Percentiles rank a stretch among this genome's conserved stretches.
phyloP scores from a whole-genome alignment of 1,139 yeast genomes.

The Diutina scorzettiae region DNA sequence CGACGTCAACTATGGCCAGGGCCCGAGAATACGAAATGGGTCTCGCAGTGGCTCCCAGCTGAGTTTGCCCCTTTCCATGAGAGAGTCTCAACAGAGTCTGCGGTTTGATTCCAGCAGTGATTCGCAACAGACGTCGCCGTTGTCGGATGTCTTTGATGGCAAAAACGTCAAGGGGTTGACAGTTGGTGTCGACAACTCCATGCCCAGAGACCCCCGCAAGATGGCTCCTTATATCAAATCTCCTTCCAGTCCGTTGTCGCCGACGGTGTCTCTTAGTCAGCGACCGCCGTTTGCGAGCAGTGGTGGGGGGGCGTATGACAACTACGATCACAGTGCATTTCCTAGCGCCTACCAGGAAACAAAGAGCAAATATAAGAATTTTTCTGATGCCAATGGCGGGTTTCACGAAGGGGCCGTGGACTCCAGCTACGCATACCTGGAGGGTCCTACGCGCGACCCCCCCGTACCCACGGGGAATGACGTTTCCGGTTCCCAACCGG shows the following conservation, averaged over 20 bases:
- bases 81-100: neutral
- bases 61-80: neutral
- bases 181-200: too few species aligned
- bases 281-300: neutral
- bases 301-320: neutral
- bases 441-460: too few species aligned
- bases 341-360: too few species aligned
- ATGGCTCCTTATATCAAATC: neutral
- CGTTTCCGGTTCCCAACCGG: neutral
- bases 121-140: conserved; percentile 1
- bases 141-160: neutral
- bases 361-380: too few species aligned
- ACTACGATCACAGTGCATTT: too few species aligned
- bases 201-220: too few species aligned
- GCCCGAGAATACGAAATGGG: neutral
- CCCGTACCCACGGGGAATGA: neutral
- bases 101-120: too few species aligned
- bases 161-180: conserved; percentile 1
- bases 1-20: conserved; percentile 22
- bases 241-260: neutral
- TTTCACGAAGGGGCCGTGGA: too few species aligned
- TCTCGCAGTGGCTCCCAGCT: neutral
- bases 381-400: too few species aligned
- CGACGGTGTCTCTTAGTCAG: neutral
- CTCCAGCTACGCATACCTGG: too few species aligned